Conservation (phyloP, 1,284 basidiomycete genomes). For the Boletus sp. region DNA sequence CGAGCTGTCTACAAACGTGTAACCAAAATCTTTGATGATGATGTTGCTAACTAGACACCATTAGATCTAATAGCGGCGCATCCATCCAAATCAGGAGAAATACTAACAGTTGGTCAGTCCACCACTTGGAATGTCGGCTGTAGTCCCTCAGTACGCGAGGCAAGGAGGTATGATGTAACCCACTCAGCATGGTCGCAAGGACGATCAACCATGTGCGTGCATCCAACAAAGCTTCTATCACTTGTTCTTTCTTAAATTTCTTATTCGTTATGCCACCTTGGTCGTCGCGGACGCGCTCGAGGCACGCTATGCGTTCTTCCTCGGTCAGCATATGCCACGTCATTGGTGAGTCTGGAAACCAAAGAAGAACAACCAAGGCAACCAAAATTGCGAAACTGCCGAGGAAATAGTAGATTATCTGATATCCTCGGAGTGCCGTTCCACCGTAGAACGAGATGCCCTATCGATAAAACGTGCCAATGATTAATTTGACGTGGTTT, state of each 20-base stretch:
- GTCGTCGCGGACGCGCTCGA: slow-evolving; percentile 67
- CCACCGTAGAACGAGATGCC: slow-evolving; percentile 53
- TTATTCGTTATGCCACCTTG: slow-evolving; percentile 52
- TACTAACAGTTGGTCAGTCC: slow-evolving; percentile 57
- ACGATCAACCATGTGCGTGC: slow-evolving; percentile 63
- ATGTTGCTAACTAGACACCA: slow-evolving; percentile 54
- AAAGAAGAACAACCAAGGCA: slow-evolving; percentile 56
- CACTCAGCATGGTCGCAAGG: slow-evolving; percentile 48
- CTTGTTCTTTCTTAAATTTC: slow-evolving; percentile 8
- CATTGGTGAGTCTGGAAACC: slow-evolving; percentile 67
- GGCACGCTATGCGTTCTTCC: slow-evolving; percentile 62
- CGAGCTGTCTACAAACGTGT: slow-evolving; percentile 47
- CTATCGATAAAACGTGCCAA: background rate
- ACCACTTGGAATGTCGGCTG: slow-evolving; percentile 67
- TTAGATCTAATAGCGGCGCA: background rate
- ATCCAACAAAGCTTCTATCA: slow-evolving; percentile 49
- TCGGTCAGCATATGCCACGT: slow-evolving; percentile 57
- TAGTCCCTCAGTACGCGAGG: background rate
- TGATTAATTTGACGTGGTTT: background rate
- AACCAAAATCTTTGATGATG: slow-evolving; percentile 64
- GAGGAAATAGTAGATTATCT: slow-evolving; percentile 51
- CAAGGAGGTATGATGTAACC: background rate
- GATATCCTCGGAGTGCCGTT: slow-evolving; percentile 47
- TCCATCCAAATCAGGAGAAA: slow-evolving; percentile 1
- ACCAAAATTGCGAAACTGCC: slow-evolving; percentile 63